Evolutionary conservation across 148 eudicot species (phyloP).

Genomic region (Chenopodium berlandieri): DNA sequence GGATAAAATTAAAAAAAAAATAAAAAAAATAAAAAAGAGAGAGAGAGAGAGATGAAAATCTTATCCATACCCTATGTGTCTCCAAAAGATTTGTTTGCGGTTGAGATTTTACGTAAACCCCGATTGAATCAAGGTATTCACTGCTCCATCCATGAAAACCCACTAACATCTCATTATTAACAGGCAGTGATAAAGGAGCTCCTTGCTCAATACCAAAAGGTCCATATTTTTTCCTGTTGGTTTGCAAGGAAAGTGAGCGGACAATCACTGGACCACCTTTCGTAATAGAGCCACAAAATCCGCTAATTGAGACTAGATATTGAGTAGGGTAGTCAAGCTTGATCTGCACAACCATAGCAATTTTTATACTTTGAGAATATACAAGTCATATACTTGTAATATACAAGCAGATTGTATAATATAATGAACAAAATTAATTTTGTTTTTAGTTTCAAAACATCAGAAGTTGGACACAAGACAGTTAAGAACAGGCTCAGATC

Average conservation of each 20-base stretch:
- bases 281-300: slow-evolving; percentile 24
- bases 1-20: too few relatives aligned
- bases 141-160: slow-evolving; percentile 41
- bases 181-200: slow-evolving; percentile 26
- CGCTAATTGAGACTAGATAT: slow-evolving; percentile 35
- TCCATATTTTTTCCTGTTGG: slow-evolving; percentile 33
- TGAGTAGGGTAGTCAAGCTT: slow-evolving; percentile 35
- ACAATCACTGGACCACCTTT: slow-evolving; percentile 27
- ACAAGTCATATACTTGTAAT: too few relatives aligned
- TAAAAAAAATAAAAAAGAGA: background rate
- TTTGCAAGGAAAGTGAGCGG: slow-evolving; percentile 32
- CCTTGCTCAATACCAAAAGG: slow-evolving; percentile 39
- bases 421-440: too few relatives aligned
- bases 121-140: slow-evolving; percentile 36
- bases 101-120: slow-evolving; percentile 30
- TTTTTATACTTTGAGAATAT: too few relatives aligned
- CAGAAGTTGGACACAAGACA: too few relatives aligned
- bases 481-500: too few relatives aligned
- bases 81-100: too few relatives aligned
- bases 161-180: slow-evolving; percentile 25
- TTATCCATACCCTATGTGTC: too few relatives aligned
- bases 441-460: too few relatives aligned
- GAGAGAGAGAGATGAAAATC: background rate
- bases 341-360: slow-evolving; percentile 23
- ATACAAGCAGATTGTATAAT: too few relatives aligned